Evolutionary conservation across 148 eudicot species (phyloP), one percentile per base, ranked within the genome.

Genomic region (Silene latifolia): DNA sequence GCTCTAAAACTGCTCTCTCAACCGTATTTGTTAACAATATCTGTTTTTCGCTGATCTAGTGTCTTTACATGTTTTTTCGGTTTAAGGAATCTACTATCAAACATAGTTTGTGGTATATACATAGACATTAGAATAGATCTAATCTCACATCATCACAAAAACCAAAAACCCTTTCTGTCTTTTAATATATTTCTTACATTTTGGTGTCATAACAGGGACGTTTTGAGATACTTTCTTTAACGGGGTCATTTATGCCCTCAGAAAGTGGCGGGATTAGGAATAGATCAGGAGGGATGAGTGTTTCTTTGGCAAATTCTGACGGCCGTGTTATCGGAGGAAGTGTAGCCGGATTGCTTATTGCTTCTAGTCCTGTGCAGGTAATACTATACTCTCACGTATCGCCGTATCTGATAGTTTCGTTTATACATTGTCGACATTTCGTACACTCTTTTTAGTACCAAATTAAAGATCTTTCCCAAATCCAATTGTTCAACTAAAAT

Each of bases 291-390:
- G 99, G 99, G 5, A 90, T 92, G 94, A 96, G 99, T 70, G 99
- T 96, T 73, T 96, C 98, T 13, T 83, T 96, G 78, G 95, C 95
- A 21, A 82, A 98, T 82, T 93, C 97, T 10, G 99, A 96, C 79
- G 99, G 99, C 21, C 97, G 99, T 77, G 97, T 96, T 72, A 85
- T 96, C 10, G 99, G 99, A 12, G 99, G 99, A 71, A 90, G 99
- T 53, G 98, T 96, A 14, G 99, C 97, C 57, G 99, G 99, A 57
- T 80, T 88, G 76, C 84, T 96, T 24, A 89, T 96, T 27, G 99
- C 99, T 64, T 93, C 98, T 63, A 73, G 88, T 79, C 94, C 97
- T 17, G 90, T 96, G 54, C 99, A 92, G 98, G 99, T 96, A 80
- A 17, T 23, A 18, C 19, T 24, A 47, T 7, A 12, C 53, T 8